These are phyloP conservation scores for Yamadazyma sp. DNA, from an alignment of 805 yeast genomes.

Conservation along the genomic window DNA sequence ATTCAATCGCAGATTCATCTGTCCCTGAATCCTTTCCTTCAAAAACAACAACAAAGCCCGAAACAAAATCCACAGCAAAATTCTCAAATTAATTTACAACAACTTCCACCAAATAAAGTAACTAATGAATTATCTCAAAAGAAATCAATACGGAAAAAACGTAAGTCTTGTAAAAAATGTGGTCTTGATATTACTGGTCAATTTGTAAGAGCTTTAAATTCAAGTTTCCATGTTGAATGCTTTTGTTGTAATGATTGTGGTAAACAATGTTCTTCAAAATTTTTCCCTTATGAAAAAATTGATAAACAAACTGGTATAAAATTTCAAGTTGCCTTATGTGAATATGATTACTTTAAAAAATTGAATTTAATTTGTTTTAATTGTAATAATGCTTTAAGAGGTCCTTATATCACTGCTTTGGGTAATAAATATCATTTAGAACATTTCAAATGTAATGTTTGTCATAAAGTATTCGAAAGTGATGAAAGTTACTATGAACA, in stretches of 20 bases:
- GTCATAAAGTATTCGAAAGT: constrained; percentile 81
- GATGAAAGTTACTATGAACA: constrained; percentile 93
- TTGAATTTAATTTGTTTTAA: constrained; percentile 81
- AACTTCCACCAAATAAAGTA: constrained; percentile 1
- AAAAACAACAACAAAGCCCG: background rate
- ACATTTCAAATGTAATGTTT: constrained; percentile 88
- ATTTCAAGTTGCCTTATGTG: constrained; percentile 63
- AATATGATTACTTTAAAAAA: constrained; percentile 85
- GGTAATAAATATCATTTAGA: constrained; percentile 92
- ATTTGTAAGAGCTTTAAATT: constrained; percentile 79
- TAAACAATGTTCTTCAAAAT: constrained; percentile 75
- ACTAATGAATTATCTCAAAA: constrained; percentile 4
- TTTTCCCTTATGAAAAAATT: constrained; percentile 69
- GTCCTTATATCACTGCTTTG: constrained; percentile 90
- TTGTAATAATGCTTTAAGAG: constrained; percentile 83
- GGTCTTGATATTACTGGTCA: constrained; percentile 51
- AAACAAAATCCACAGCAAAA: background rate
- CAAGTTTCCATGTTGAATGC: constrained; percentile 82
- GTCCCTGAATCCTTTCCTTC: no score
- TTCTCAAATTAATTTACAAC: background rate
- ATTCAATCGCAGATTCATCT: no score
- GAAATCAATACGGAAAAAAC: constrained; percentile 13
- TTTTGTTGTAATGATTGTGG: constrained; percentile 86
- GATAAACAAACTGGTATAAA: constrained; percentile 37
- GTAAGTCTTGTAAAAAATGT: constrained; percentile 36